Evolutionary conservation across 345 rosid species (phyloP).

Genomic region (Heritiera littoralis): DNA sequence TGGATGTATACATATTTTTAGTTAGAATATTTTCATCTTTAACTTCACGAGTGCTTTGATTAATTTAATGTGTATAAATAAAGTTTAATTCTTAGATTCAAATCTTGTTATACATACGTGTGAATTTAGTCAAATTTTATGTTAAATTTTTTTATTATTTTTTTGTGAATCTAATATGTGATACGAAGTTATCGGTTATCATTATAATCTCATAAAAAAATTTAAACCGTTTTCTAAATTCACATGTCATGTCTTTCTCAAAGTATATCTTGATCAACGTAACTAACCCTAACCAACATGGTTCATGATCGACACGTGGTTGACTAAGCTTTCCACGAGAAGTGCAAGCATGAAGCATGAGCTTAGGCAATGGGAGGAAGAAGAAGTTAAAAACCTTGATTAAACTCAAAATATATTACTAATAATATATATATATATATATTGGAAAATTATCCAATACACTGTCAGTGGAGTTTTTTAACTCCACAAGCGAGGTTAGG

Average conservation of each 20-base stretch:
- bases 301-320: slow-evolving; percentile 17
- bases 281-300: neutral
- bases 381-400: neutral
- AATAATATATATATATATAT: neutral
- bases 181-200: neutral
- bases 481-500: no score
- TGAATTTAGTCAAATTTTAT: neutral
- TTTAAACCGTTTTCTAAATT: neutral
- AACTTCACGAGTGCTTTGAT: neutral
- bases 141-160: no score
- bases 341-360: neutral
- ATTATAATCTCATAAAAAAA: neutral
- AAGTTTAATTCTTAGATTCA: no score
- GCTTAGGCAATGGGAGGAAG: neutral
- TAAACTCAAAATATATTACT: neutral
- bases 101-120: neutral
- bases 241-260: neutral
- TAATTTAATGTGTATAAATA: neutral
- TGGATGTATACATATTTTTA: neutral
- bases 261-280: neutral
- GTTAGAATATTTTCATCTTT: neutral
- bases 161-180: no score
- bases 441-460: no score
- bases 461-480: no score
- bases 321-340: slow-evolving; percentile 21